These are phyloP conservation scores for Rhizophagus prolifer DNA, from an alignment of 192 early-diverging fungal genomes.

Conservation along the genomic window DNA sequence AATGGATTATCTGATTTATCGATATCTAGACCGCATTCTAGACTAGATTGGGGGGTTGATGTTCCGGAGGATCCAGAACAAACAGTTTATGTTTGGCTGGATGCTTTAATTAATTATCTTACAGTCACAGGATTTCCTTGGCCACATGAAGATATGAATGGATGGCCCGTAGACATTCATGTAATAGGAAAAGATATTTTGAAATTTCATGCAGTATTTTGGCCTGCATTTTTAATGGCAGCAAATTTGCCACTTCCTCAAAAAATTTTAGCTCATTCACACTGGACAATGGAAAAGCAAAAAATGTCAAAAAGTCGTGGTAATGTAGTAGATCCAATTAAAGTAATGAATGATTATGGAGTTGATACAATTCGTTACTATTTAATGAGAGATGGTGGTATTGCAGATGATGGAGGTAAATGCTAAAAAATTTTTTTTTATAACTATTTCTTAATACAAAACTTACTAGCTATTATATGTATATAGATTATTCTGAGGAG, in stretches of 20 bases:
- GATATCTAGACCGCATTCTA: conserved; percentile 75
- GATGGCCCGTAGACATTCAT: conserved; percentile 76
- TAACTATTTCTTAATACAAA: background rate
- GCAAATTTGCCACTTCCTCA: conserved; percentile 73
- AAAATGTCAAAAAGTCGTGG: conserved; percentile 97
- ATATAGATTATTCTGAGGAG: conserved; percentile 67
- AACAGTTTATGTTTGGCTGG: conserved; percentile 97
- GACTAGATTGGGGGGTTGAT: conserved; percentile 87
- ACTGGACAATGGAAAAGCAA: conserved; percentile 85
- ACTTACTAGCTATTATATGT: conserved; percentile 6
- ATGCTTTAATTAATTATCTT: conserved; percentile 91
- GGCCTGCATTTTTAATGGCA: conserved; percentile 96
- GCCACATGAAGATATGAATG: conserved; percentile 37
- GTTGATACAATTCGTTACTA: conserved; percentile 89
- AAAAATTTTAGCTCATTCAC: conserved; percentile 87
- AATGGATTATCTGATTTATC: conserved; percentile 73
- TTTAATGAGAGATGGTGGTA: conserved; percentile 87
- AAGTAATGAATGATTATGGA: conserved; percentile 68
- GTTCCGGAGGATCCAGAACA: conserved; percentile 87
- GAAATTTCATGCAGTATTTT: conserved; percentile 95
- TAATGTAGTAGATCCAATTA: conserved; percentile 88
- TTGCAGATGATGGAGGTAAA: conserved; percentile 78
- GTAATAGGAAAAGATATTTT: conserved; percentile 96
- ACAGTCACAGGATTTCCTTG: conserved; percentile 87
- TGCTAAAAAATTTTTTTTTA: background rate